These are phyloP conservation scores for Termitomyces eurrhizus DNA, from an alignment of 768 basidiomycete genomes.

Conservation along the genomic window DNA sequence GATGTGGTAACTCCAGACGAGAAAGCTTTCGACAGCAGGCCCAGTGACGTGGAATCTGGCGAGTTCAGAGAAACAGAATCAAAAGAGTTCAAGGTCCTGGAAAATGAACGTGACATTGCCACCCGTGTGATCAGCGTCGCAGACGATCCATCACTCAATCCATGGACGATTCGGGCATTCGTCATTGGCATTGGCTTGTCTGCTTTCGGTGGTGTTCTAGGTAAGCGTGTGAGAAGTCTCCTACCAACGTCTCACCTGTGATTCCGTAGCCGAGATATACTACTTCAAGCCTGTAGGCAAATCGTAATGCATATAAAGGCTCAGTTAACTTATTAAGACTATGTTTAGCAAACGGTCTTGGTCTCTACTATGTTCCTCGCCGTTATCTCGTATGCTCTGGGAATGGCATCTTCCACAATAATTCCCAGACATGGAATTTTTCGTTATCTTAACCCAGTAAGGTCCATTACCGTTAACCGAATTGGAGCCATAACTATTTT, in stretches of 20 bases:
- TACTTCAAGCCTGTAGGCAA: slow-evolving; percentile 54
- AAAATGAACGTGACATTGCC: slow-evolving; percentile 42
- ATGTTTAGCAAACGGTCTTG: slow-evolving; percentile 42
- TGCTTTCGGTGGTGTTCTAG: slow-evolving; percentile 47
- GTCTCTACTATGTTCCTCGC: slow-evolving; percentile 54
- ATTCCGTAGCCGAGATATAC: slow-evolving; percentile 46
- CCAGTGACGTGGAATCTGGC: slow-evolving; percentile 31
- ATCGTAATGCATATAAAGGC: background rate
- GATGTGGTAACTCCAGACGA: slow-evolving; percentile 15
- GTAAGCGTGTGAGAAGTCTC: slow-evolving; percentile 20
- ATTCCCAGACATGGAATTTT: slow-evolving; percentile 43
- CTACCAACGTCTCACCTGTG: slow-evolving; percentile 6
- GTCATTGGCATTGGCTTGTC: slow-evolving; percentile 44
- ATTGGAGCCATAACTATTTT: background rate
- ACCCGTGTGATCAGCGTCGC: slow-evolving; percentile 42
- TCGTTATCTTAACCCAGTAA: slow-evolving; percentile 49
- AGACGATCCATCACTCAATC: slow-evolving; percentile 42
- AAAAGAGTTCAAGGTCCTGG: slow-evolving; percentile 29
- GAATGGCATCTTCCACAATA: slow-evolving; percentile 39
- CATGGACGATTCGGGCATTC: slow-evolving; percentile 45
- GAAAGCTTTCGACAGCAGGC: slow-evolving; percentile 25
- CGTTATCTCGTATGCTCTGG: slow-evolving; percentile 47
- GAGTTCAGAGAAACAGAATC: slow-evolving; percentile 19
- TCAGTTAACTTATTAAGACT: background rate
- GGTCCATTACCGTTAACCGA: slow-evolving; percentile 12